Conservation (phyloP, 2,329 filamentous ascomycete genomes). For the Hypoxylon rubiginosum region DNA sequence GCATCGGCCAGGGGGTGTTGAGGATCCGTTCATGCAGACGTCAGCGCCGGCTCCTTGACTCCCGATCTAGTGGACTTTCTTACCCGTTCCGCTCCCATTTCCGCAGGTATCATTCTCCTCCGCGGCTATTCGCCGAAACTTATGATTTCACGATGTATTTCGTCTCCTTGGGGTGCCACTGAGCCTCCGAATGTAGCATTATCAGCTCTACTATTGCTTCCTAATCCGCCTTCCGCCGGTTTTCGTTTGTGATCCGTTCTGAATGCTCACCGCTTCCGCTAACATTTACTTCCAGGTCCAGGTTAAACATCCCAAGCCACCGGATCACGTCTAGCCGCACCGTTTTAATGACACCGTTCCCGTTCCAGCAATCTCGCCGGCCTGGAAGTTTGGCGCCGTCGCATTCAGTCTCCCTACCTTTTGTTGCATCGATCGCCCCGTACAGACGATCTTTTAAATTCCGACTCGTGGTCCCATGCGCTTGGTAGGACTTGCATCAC, state of each 20-base stretch:
- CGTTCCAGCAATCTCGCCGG: constrained; percentile 8
- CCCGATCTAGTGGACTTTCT: constrained; percentile 21
- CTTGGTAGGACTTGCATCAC: constrained; percentile 17
- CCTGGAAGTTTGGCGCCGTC: constrained; percentile 1
- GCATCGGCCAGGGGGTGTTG: constrained; percentile 5
- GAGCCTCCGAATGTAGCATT: constrained; percentile 22
- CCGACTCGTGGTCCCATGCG: constrained; percentile 16
- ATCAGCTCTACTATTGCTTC: constrained; percentile 21
- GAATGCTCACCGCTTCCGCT: constrained; percentile 11
- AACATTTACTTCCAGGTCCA: constrained; percentile 9
- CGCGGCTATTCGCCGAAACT: constrained; percentile 22
- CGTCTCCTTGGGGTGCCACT: constrained; percentile 15
- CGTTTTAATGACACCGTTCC: constrained; percentile 15
- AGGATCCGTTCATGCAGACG: constrained; percentile 11
- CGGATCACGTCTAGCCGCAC: constrained; percentile 16
- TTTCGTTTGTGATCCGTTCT: constrained; percentile 14
- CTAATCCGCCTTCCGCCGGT: constrained; percentile 6
- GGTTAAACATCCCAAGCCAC: constrained; percentile 10
- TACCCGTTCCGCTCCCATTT: constrained; percentile 36
- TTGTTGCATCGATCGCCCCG: constrained; percentile 10
- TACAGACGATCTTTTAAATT: constrained; percentile 4
- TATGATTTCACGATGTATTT: constrained; percentile 8
- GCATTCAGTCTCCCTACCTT: constrained; percentile 3
- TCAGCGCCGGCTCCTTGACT: constrained; percentile 14
- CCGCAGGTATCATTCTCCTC: constrained; percentile 33